phyloP scores from a whole-genome alignment of 2,329 filamentous ascomycete genomes.

The Calonectria pseudoreteaudii region DNA sequence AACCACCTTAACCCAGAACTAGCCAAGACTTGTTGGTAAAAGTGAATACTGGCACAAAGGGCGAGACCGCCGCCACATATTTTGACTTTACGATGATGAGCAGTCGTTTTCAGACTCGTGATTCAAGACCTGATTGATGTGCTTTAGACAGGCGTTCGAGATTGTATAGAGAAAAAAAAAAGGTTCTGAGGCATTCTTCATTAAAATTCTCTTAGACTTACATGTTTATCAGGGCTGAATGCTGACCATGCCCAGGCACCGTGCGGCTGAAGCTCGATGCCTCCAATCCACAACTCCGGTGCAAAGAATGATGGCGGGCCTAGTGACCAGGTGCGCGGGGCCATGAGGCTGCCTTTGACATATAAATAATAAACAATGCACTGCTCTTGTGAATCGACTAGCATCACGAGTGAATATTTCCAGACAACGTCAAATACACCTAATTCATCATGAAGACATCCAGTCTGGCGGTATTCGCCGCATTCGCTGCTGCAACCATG shows the following conservation, averaged over 20 bases:
- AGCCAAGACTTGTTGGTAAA: not conserved
- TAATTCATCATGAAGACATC: not conserved
- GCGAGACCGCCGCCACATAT: not conserved
- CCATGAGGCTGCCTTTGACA: accelerated
- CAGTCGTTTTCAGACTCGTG: not conserved
- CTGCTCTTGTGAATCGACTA: not conserved
- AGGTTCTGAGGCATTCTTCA: not conserved
- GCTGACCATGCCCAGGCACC: not conserved
- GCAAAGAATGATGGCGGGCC: not conserved
- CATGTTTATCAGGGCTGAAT: not conserved
- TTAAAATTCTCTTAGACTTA: not conserved
- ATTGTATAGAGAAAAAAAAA: not conserved
- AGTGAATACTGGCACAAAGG: not conserved
- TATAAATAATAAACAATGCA: not conserved
- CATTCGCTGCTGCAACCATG: not conserved
- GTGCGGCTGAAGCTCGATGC: not conserved
- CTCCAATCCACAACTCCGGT: not conserved
- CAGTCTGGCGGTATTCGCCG: not conserved
- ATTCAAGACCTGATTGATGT: not conserved
- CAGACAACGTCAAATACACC: not conserved
- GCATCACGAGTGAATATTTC: not conserved
- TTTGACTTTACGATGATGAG: not conserved
- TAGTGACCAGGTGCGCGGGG: not conserved
- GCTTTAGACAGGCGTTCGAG: not conserved
- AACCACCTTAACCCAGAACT: not conserved